Evolutionary conservation across 73 alveolate genomes (phyloP).

Genomic region (Tetrahymena elliotti): DNA sequence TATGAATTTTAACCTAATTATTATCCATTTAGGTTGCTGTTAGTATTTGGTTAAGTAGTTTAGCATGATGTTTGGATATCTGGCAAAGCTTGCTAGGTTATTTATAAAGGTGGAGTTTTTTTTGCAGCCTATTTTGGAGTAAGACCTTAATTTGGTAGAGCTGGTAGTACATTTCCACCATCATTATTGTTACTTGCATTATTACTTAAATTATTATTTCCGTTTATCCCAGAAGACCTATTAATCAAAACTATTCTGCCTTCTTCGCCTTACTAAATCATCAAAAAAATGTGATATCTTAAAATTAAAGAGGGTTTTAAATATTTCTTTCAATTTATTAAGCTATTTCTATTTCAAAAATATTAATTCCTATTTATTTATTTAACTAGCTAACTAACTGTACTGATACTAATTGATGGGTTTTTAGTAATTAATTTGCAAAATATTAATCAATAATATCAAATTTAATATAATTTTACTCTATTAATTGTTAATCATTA

Average conservation of each 20-base stretch:
- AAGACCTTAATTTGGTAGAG: background rate
- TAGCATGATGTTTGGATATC: background rate
- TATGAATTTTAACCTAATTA: background rate
- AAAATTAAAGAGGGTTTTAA: background rate
- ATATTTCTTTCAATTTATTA: background rate
- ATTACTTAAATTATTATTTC: background rate
- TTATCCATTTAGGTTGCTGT: background rate
- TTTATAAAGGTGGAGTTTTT: background rate
- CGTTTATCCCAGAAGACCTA: background rate
- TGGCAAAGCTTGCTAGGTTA: background rate
- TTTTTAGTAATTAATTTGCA: background rate
- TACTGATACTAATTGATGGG: background rate
- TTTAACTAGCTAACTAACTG: too few species aligned
- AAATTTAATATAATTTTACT: background rate
- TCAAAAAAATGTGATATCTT: background rate
- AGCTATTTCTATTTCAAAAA: background rate
- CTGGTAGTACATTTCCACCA: background rate
- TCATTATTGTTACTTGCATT: background rate
- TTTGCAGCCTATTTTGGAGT: background rate
- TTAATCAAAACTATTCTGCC: background rate
- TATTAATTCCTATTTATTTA: background rate
- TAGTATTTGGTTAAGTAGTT: background rate
- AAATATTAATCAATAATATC: background rate
- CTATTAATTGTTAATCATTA: background rate
- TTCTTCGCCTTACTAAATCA: background rate